These are phyloP conservation scores for Cladorrhinum sp. DNA, from an alignment of 2,329 filamentous ascomycete species.

Conservation along the genomic window DNA sequence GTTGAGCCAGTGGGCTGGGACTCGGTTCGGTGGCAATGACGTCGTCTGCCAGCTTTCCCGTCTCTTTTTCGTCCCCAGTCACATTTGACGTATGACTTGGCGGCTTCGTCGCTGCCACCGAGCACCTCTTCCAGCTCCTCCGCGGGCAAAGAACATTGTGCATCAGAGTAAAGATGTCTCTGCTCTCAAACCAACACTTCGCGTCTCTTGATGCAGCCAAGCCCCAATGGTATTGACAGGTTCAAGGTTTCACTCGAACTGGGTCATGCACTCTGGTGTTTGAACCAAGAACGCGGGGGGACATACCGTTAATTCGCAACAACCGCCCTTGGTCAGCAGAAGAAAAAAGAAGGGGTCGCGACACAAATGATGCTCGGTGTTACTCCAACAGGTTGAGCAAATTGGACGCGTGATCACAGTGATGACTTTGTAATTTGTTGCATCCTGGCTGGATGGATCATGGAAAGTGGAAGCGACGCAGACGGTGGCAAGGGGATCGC, in stretches of 20 bases:
- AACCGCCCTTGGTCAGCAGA: background rate
- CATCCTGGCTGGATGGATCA: background rate
- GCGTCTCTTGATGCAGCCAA: slow-evolving; percentile 1
- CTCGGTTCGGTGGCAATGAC: background rate
- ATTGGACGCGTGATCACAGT: background rate
- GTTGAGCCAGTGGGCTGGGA: background rate
- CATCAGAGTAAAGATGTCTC: background rate
- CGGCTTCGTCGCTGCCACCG: background rate
- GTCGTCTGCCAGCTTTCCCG: background rate
- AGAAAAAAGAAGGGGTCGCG: background rate
- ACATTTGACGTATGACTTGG: background rate
- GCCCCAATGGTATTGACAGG: background rate
- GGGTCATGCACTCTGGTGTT: background rate
- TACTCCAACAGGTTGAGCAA: background rate
- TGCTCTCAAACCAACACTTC: background rate
- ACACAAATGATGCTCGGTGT: background rate
- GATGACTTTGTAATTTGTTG: too few species aligned
- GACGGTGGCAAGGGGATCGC: background rate
- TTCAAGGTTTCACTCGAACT: background rate
- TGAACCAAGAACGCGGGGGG: background rate
- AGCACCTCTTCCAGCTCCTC: background rate
- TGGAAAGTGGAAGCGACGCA: background rate
- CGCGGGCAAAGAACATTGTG: background rate
- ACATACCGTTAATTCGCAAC: background rate
- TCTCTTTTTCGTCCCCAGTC: background rate